phyloP scores from a whole-genome alignment of 2,329 filamentous ascomycete genomes.

The Aspergillus unguis region DNA sequence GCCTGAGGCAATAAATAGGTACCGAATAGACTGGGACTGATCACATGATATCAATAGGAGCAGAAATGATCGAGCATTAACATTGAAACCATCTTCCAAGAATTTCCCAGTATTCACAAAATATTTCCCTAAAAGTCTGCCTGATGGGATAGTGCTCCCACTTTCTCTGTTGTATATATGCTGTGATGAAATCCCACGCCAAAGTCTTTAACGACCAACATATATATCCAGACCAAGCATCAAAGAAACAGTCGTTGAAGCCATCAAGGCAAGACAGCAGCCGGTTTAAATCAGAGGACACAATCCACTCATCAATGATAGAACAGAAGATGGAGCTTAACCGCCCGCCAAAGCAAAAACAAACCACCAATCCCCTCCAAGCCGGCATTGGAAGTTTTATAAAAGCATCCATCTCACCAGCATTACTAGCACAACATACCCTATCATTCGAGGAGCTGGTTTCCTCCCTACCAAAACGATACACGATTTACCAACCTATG shows the following conservation, averaged over 20 bases:
- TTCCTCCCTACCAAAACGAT: conserved; percentile 42
- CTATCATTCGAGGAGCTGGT: conserved; percentile 17
- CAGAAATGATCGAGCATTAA: background rate
- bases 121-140: too few species aligned
- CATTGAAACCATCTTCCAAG: too few species aligned
- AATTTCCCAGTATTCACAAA: too few species aligned
- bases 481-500: conserved; percentile 56
- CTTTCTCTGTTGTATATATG: too few species aligned
- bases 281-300: background rate
- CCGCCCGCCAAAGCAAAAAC: background rate
- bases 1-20: background rate
- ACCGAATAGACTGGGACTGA: background rate
- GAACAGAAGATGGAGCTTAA: too few species aligned
- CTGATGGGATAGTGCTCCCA: too few species aligned
- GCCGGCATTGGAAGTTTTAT: conserved; percentile 32
- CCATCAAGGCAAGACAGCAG: background rate
- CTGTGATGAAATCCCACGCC: too few species aligned
- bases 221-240: too few species aligned
- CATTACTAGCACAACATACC: conserved; percentile 14
- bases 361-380: conserved; percentile 29
- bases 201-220: too few species aligned
- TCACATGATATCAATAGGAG: conserved; percentile 1
- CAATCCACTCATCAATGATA: background rate
- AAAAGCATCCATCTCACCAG: conserved; percentile 18
- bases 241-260: too few species aligned